Conservation (phyloP, 2,329 filamentous ascomycete species). For the Ophiostoma fasciatum region DNA sequence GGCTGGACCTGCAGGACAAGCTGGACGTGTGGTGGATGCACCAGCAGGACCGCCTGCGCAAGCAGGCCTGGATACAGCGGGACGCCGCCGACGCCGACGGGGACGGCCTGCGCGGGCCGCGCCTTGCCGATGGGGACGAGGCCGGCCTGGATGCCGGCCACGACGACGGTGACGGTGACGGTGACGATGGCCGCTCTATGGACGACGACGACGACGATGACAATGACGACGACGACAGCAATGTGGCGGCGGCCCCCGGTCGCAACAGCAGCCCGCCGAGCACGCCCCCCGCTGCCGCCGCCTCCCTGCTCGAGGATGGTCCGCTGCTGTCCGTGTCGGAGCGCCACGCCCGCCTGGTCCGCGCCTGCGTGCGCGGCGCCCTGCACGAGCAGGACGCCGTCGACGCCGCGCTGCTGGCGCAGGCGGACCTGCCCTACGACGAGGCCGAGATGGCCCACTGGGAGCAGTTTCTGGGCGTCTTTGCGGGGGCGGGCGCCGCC, state of each 20-base stretch:
- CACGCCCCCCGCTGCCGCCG: too few relatives aligned
- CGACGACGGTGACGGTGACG: constrained; percentile 1
- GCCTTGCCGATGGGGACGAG: constrained; percentile 22
- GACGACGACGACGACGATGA: background rate
- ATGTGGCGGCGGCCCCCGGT: too few relatives aligned
- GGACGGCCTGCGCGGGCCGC: constrained; percentile 6
- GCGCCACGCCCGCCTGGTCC: constrained; percentile 5
- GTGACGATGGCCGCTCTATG: too few relatives aligned
- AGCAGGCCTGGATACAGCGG: constrained; percentile 10
- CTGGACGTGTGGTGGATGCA: constrained; percentile 21
- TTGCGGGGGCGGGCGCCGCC: background rate
- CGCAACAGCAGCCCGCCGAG: too few relatives aligned
- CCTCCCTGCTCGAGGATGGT: too few relatives aligned
- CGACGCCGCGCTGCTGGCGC: constrained; percentile 6
- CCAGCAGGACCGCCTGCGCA: constrained; percentile 13
- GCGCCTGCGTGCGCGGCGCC: constrained; percentile 9
- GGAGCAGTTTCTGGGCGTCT: constrained; percentile 6
- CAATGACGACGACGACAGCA: background rate
- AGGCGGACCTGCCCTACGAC: constrained; percentile 7
- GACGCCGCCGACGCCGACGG: constrained; percentile 21
- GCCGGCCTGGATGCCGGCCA: constrained; percentile 12
- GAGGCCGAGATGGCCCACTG: constrained; percentile 8
- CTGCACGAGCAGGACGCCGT: constrained; percentile 11
- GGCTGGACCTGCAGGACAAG: constrained; percentile 22
- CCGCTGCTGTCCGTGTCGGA: too few relatives aligned